Evolutionary conservation across 176 grass and related monocot genomes (phyloP), one percentile per base, ranked within the genome.

Genomic region (Musa schizocarpa): DNA sequence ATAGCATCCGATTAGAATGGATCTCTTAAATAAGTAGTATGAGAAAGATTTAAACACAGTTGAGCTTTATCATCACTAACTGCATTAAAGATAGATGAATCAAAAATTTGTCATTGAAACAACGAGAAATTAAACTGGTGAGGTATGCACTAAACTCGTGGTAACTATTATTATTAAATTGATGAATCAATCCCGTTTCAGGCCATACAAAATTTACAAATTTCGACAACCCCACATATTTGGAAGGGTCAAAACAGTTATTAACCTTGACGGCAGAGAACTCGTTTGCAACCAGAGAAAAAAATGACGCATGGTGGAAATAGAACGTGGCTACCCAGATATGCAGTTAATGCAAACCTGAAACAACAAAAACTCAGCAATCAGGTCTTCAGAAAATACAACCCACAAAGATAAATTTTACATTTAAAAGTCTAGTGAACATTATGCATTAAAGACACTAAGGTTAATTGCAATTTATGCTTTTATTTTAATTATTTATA

Each of bases 181-280:
- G 71, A 68, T 26, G 50, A 68, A 78, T 67, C 9, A 25, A 78
- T 67, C 53, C 66, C 53, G 61, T 79, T 59, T 82, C 63, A 34
- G 83, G 80, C 83, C 78, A 80, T 92, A 92, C 89, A 88, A 76
- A 52, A 25, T 79, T 84, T 61, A 64, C 62, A 78, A 79, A 29
- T 87, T 80, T 79, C 16, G 55, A 55, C 29, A 86, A 56, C 84
- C 74, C 9, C 8, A 57, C 20, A 71, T 80, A 64, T 68, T 74
- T 75, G 52, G 77, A 81, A 83, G 80, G 54, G 54, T 20, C 65
- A 43, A 43, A 23, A 54, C 82, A 83, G 84, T 81, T 80, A 88
- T 81, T 85, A 88, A 85, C 89, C 85, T 88, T 88, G 83, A 79
- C 72, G 71, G 74, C 63, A 78, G 77, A 76, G 68, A 88, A 83